Conservation (phyloP, 805 yeast genomes). For the Vanderwaltozyma yarrowii region DNA sequence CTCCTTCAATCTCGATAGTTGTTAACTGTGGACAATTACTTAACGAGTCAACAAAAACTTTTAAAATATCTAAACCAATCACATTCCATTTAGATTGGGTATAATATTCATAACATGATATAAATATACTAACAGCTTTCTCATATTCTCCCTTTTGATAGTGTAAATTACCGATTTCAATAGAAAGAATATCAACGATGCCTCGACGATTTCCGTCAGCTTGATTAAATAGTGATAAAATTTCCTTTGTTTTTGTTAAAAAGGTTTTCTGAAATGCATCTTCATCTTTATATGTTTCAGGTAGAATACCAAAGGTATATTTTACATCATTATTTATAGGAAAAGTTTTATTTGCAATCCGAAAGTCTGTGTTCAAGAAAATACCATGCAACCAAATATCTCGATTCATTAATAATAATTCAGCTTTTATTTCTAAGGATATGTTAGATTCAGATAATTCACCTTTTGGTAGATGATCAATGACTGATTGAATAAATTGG, state of each 20-base stretch:
- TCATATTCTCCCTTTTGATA: conserved; percentile 47
- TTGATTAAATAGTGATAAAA: conserved; percentile 11
- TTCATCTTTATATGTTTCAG: conserved; percentile 13
- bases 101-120: conserved; percentile 60
- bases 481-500: conserved; percentile 9
- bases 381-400: conserved; percentile 31
- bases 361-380: conserved; percentile 7
- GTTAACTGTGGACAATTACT: conserved; percentile 21
- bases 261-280: conserved; percentile 30
- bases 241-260: conserved; percentile 40
- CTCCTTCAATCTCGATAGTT: conserved; percentile 17
- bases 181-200: conserved; percentile 60
- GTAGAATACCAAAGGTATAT: conserved; percentile 7
- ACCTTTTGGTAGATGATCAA: conserved; percentile 5
- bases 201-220: conserved; percentile 37
- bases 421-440: conserved; percentile 30
- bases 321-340: conserved; percentile 1
- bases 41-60: conserved; percentile 60
- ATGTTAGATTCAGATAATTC: conserved; percentile 1
- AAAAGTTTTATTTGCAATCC: conserved; percentile 8
- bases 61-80: conserved; percentile 57
- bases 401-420: conserved; percentile 31
- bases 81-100: conserved; percentile 62
- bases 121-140: conserved; percentile 52
- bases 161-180: conserved; percentile 68